Percentiles rank a stretch among this genome's conserved stretches.
These are phyloP conservation scores for Syncephalastrum monosporum DNA, from an alignment of 371 early-diverging fungal genomes.

Conservation along the genomic window DNA sequence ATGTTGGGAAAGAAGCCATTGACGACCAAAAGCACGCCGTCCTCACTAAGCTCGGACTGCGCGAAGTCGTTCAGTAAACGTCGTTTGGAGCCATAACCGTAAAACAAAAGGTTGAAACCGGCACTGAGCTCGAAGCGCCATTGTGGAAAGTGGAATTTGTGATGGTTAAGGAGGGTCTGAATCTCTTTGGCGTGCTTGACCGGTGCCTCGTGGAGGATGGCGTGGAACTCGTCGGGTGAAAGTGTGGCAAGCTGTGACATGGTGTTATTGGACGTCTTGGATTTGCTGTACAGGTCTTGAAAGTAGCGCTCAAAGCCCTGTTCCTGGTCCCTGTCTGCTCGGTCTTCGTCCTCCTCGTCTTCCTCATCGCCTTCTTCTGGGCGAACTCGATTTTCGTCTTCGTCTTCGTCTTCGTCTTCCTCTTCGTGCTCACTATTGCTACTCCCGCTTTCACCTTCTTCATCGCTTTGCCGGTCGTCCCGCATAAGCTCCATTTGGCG, in stretches of 20 bases:
- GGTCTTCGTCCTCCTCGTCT: constrained; percentile 32
- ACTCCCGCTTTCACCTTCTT: constrained; percentile 15
- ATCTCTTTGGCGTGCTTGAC: constrained; percentile 62
- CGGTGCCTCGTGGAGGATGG: constrained; percentile 46
- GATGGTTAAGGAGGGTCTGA: constrained; percentile 48
- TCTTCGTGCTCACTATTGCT: constrained; percentile 17
- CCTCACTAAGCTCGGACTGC: constrained; percentile 36
- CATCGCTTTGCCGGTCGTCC: constrained; percentile 22
- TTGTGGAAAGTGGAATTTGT: constrained; percentile 71
- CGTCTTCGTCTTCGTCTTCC: constrained; percentile 20
- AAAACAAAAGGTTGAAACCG: constrained; percentile 82
- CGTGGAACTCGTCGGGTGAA: constrained; percentile 62
- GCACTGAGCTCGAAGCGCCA: constrained; percentile 81
- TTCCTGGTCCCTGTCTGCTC: constrained; percentile 25
- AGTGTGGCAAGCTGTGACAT: constrained; percentile 71
- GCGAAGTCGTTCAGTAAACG: constrained; percentile 74
- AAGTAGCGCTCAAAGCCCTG: constrained; percentile 67
- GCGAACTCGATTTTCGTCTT: too few relatives aligned
- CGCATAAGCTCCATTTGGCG: constrained; percentile 30
- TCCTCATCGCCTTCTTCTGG: constrained; percentile 19
- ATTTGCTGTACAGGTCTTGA: constrained; percentile 56
- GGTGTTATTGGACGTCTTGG: constrained; percentile 84
- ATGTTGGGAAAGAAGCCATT: constrained; percentile 86
- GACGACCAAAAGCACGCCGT: constrained; percentile 72
- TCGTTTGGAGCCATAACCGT: constrained; percentile 91